Evolutionary conservation across 2,329 filamentous ascomycete species (phyloP), one percentile per base, ranked within the genome.

Genomic region (Hypoxylon sp.): DNA sequence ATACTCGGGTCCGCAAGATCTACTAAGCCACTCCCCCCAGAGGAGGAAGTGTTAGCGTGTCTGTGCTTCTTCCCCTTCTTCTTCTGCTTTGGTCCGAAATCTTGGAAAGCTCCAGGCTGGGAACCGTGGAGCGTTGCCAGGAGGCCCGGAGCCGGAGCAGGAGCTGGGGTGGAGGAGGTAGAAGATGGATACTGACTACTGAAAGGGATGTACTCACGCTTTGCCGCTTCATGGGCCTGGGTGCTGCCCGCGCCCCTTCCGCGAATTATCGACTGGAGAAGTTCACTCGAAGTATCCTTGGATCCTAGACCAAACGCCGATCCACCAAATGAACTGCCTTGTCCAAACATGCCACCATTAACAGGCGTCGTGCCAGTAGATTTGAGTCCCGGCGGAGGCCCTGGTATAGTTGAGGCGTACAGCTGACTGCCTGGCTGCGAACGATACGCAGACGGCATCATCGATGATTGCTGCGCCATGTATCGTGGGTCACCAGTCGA

Each of bases 21-120:
- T 86, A 96, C 94, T 95, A 97, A 89, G 86, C 93, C 94, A 92
- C 93, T 93, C 89, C 93, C 94, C 86, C 92, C 92, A 89, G 93
- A 97, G 90, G 95, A 98, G 92, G 94, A 97, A 95, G 95, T 97
- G 93, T 97, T 97, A 96, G 93, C 95, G 91, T 97, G 94, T 90
- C 94, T 96, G 88, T 97, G 95, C 93, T 97, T 97, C 90, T 97
- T 97, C 86, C 93, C 93, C 93, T 97, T 97, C 89, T 97, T 97
- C 91, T 97, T 97, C 89, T 96, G 93, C 90, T 97, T 96, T 84
- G 92, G 91, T 84, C 91, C 91, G 84, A 91, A 90, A 80, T 97
- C 93, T 89, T 94, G 92, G 84, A 93, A 93, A 83, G 89, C 88
- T 85, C 91, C 92, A 85, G 91, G 84, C 84, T 92, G 91, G 79